Percentiles rank a stretch among this genome's conserved stretches.
phyloP scores from a whole-genome alignment of 805 yeast genomes.

The Zygosaccharomyces gambellarensis region DNA sequence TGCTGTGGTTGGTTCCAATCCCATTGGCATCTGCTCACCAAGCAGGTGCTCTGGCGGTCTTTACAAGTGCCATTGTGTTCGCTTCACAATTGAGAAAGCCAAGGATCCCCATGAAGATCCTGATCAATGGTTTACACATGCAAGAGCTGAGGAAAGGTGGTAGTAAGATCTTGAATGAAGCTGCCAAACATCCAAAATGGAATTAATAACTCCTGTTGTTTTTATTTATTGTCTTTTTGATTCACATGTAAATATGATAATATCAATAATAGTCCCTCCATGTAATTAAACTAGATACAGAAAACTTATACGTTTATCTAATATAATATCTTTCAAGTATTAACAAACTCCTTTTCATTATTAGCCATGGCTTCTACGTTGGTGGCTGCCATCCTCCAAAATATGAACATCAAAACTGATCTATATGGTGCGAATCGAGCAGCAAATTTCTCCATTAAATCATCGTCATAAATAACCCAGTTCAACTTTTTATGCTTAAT shows the following conservation, averaged over 20 bases:
- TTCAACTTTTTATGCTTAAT: slow-evolving; percentile 44
- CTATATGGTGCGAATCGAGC: slow-evolving; percentile 60
- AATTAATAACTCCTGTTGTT: neutral
- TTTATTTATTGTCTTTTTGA: neutral
- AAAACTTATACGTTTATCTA: slow-evolving; percentile 3
- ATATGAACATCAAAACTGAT: slow-evolving; percentile 58
- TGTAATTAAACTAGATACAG: neutral
- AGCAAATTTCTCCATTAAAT: slow-evolving; percentile 51
- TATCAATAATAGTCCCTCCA: neutral
- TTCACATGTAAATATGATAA: neutral
- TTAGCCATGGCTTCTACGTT: slow-evolving; percentile 44
- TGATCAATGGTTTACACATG: slow-evolving; percentile 34
- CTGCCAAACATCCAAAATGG: slow-evolving; percentile 30
- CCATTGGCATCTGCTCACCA: slow-evolving; percentile 94
- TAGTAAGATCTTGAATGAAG: slow-evolving; percentile 36
- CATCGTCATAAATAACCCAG: slow-evolving; percentile 67
- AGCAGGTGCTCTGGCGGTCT: slow-evolving; percentile 88
- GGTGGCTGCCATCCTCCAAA: slow-evolving; percentile 69
- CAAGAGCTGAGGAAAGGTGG: slow-evolving; percentile 27
- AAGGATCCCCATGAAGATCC: slow-evolving; percentile 39
- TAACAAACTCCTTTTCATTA: slow-evolving; percentile 24
- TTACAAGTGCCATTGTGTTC: slow-evolving; percentile 70
- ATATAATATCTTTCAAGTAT: slow-evolving; percentile 4
- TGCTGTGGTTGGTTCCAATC: slow-evolving; percentile 84
- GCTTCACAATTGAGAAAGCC: slow-evolving; percentile 58